These are phyloP conservation scores for Arthrobotrys entomopaga DNA, from an alignment of 2,329 filamentous ascomycete genomes.

Conservation along the genomic window DNA sequence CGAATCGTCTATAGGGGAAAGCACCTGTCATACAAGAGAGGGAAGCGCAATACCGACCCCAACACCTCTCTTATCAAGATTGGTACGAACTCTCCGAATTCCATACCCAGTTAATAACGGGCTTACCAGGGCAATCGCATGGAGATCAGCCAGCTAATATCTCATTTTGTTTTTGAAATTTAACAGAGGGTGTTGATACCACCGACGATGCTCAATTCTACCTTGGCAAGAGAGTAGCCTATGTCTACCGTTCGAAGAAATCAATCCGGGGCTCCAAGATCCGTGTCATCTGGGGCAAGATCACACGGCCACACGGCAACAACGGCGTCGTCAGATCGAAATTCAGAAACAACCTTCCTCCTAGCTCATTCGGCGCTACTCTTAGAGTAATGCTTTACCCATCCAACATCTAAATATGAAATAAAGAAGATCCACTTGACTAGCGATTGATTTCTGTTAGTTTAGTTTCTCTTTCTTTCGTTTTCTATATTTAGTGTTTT, in stretches of 20 bases:
- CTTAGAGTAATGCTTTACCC: conserved; percentile 98
- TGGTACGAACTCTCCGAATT: conserved; percentile 57
- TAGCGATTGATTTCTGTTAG: conserved; percentile 54
- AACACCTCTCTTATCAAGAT: conserved; percentile 97
- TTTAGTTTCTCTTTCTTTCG: conserved; percentile 42
- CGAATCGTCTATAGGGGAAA: conserved; percentile 75
- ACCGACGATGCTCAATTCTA: conserved; percentile 95
- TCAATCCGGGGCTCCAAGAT: conserved; percentile 98
- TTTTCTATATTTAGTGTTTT: conserved; percentile 38
- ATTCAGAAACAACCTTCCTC: conserved; percentile 94
- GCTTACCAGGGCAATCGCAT: too few species aligned
- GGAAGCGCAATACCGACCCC: conserved; percentile 89
- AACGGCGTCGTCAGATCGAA: conserved; percentile 97
- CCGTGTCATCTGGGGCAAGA: conserved; percentile 97
- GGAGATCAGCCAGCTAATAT: too few species aligned
- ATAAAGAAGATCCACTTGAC: conserved; percentile 28
- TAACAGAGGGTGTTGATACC: conserved; percentile 86
- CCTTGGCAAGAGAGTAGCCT: conserved; percentile 97
- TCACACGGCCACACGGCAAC: conserved; percentile 96
- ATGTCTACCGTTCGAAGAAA: conserved; percentile 95
- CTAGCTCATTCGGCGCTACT: conserved; percentile 94
- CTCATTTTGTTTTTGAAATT: conserved; percentile 25
- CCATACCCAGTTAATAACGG: not conserved
- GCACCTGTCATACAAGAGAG: conserved; percentile 97
- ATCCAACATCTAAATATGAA: conserved; percentile 84